phyloP scores from a whole-genome alignment of 169 alveolate genomes.

The Plasmodium adleri region DNA sequence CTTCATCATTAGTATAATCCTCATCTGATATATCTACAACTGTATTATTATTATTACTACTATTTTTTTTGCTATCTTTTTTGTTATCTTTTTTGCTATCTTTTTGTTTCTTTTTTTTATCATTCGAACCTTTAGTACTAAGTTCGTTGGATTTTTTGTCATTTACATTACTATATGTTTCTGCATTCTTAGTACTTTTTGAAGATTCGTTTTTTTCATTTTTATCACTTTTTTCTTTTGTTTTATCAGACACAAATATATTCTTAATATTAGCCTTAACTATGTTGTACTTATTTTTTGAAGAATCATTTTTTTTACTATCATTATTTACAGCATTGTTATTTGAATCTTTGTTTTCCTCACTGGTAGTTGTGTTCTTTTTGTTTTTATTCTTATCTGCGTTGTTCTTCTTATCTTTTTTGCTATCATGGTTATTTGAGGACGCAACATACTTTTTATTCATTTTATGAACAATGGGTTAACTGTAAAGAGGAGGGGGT shows the following conservation, averaged over 20 bases:
- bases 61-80: background rate
- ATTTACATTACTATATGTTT: background rate
- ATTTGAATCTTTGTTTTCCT: background rate
- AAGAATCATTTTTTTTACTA: constrained; percentile 5
- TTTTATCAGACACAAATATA: background rate
- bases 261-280: background rate
- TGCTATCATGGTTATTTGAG: background rate
- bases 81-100: background rate
- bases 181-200: background rate
- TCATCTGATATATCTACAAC: background rate
- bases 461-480: constrained; percentile 18
- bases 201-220: background rate
- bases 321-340: background rate
- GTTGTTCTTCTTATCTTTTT: constrained; percentile 17
- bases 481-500: background rate
- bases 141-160: background rate
- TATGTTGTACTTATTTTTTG: background rate
- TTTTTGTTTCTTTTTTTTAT: background rate
- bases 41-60: background rate
- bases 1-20: constrained; percentile 9
- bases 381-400: background rate
- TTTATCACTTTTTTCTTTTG: background rate
- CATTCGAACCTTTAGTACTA: background rate
- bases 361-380: background rate
- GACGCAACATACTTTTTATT: constrained; percentile 20